Conservation (phyloP, 2,329 filamentous ascomycete genomes). For the Fusarium mexicanum region DNA sequence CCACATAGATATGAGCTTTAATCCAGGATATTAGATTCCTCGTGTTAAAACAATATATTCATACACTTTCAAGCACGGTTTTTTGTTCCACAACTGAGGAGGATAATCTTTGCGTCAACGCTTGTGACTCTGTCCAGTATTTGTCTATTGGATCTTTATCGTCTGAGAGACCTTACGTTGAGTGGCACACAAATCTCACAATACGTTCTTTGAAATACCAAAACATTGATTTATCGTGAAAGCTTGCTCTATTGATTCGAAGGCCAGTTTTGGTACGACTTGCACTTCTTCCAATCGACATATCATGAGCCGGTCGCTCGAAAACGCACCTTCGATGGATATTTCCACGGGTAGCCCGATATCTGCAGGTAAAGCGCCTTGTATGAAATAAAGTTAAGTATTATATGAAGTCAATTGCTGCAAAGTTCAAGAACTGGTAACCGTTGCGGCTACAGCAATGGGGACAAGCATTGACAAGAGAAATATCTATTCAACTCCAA, state of each 20-base stretch:
- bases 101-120: background rate
- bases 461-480: no score
- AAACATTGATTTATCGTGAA: background rate
- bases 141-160: background rate
- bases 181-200: background rate
- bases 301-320: background rate
- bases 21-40: background rate
- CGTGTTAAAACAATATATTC: background rate
- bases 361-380: background rate
- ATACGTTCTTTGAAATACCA: background rate
- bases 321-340: no score
- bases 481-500: no score
- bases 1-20: background rate
- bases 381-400: fast-evolving
- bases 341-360: background rate
- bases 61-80: background rate
- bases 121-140: background rate
- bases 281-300: background rate
- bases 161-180: no score
- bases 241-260: background rate
- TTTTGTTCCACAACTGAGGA: background rate
- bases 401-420: background rate
- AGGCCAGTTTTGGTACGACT: background rate
- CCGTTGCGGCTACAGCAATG: no score
- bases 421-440: background rate